Base-by-base conservation (phyloP, 257 asterid genomes). In the Pogostemon cablin region DNA sequence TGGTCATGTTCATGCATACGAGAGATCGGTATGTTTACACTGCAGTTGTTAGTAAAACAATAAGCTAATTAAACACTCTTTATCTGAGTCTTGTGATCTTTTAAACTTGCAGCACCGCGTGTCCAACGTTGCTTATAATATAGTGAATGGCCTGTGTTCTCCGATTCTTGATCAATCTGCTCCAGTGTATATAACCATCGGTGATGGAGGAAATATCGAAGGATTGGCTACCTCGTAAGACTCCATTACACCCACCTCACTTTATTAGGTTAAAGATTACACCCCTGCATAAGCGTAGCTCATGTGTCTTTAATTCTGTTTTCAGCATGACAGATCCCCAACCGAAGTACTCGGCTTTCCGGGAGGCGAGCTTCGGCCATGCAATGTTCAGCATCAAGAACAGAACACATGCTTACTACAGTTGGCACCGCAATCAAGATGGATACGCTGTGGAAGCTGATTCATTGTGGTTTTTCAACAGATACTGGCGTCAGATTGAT, bases 1-100 rank as follows among this genome's bases (percentile, higher is more conserved):
- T 1, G 99, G 99, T 67, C 99, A 91, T 68, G 96, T 93, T 62
- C 97, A 93, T n/a, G 96, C 97, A 8, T 91, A 93, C 40, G 98
- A 93, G 63, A 80, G 98, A 71, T 82, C 96, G 49, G 97, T 93
- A 82, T 2, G 87, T 5, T 37, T 7, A 12, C 6, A 50, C 7
- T 49, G 1, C 55, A n/a, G 12, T n/a, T n/a, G 56, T 12, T 5
- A n/a, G 4, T 49, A 49, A 48, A 49, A 49, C 55, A 49, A n/a
- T 0, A n/a, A 49, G 15, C 32, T 50, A 50, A n/a, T 15, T 15
- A 15, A 15, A 15, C 15, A 15, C 0, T 15, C 3, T 46, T 46
- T 46, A 4, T 46, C 37, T 49, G 32, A 49, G 55, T 25, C 32
- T 25, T 25, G 32, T 25, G 12, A n/a, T 49, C 12, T 12, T 17